Conservation (phyloP, 2,329 filamentous ascomycete genomes). For the Amesomyces nigricolor region DNA sequence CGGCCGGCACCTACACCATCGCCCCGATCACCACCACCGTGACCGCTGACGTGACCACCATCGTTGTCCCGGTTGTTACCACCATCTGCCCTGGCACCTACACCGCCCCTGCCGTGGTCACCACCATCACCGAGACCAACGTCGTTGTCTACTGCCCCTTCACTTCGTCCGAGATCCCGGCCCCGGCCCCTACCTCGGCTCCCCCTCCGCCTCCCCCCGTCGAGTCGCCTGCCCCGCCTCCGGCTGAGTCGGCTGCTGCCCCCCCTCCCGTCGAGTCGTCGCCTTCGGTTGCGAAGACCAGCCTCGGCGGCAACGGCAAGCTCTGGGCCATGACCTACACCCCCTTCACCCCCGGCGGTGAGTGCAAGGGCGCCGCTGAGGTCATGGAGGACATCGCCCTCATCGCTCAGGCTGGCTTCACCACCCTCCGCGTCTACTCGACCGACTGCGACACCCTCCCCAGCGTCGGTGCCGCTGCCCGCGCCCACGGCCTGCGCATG, state of each 20-base stretch:
- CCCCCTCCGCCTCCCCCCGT: slow-evolving; percentile 24
- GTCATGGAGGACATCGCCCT: slow-evolving; percentile 55
- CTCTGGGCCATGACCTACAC: slow-evolving; percentile 78
- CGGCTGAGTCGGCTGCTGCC: slow-evolving; percentile 14
- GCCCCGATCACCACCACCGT: slow-evolving; percentile 60
- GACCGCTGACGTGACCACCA: slow-evolving; percentile 43
- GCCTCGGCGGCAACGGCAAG: slow-evolving; percentile 40
- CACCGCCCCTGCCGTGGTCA: slow-evolving; percentile 59
- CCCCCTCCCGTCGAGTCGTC: slow-evolving; percentile 16
- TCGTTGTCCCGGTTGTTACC: slow-evolving; percentile 61
- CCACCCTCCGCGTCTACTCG: slow-evolving; percentile 74
- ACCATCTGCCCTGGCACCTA: slow-evolving; percentile 66
- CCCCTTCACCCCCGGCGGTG: slow-evolving; percentile 55
- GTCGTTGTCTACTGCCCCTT: slow-evolving; percentile 68
- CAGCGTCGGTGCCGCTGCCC: slow-evolving; percentile 65
- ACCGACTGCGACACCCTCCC: slow-evolving; percentile 82
- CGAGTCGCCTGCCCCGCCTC: slow-evolving; percentile 22
- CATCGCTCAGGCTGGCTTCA: slow-evolving; percentile 64
- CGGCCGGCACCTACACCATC: slow-evolving; percentile 70
- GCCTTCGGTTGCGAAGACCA: slow-evolving; percentile 3
- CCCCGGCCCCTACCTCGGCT: slow-evolving; percentile 25
- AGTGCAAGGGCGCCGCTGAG: slow-evolving; percentile 58
- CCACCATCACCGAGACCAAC: slow-evolving; percentile 64
- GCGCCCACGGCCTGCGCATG: slow-evolving; percentile 63
- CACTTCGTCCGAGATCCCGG: slow-evolving; percentile 38